phyloP scores from a whole-genome alignment of 768 basidiomycete genomes.

The Antrodiella citrinella region DNA sequence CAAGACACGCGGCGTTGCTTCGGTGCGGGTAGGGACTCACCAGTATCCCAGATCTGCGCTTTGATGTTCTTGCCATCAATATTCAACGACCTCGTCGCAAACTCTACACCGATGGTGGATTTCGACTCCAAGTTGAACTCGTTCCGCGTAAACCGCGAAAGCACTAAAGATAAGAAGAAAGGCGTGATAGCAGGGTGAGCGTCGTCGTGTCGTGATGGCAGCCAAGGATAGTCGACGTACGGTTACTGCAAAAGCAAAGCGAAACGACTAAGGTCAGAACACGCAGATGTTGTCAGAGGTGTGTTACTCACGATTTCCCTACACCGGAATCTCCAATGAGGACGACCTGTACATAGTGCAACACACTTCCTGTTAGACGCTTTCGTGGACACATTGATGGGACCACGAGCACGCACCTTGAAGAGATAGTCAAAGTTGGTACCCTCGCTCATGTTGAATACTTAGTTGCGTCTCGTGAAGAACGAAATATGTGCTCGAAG shows the following conservation, averaged over 20 bases:
- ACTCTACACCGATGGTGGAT: conserved; percentile 99
- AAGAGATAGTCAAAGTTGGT: conserved; percentile 99
- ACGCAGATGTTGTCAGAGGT: conserved; percentile 1
- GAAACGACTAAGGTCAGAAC: conserved; percentile 1
- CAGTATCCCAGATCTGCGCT: conserved; percentile 99
- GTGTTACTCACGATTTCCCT: conserved; percentile 88
- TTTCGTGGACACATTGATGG: background rate
- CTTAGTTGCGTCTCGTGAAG: background rate
- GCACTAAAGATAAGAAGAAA: conserved; percentile 48
- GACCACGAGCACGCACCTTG: conserved; percentile 56
- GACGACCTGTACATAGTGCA: conserved; percentile 59
- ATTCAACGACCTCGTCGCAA: conserved; percentile 90
- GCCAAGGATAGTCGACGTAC: too few relatives aligned
- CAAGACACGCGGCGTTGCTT: background rate
- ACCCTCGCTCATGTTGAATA: conserved; percentile 68
- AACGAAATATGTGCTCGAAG: background rate
- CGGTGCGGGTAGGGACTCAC: conserved; percentile 34
- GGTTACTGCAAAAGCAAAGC: conserved; percentile 43
- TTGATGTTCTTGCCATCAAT: conserved; percentile 98
- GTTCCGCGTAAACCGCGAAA: conserved; percentile 98
- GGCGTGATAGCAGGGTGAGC: background rate
- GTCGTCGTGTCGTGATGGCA: background rate
- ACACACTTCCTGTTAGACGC: conserved; percentile 1
- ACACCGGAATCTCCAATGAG: conserved; percentile 99
- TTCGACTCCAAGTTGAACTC: conserved; percentile 99